These are phyloP conservation scores for Chlorencoelia australis DNA, from an alignment of 2,329 filamentous ascomycete genomes.

Conservation along the genomic window DNA sequence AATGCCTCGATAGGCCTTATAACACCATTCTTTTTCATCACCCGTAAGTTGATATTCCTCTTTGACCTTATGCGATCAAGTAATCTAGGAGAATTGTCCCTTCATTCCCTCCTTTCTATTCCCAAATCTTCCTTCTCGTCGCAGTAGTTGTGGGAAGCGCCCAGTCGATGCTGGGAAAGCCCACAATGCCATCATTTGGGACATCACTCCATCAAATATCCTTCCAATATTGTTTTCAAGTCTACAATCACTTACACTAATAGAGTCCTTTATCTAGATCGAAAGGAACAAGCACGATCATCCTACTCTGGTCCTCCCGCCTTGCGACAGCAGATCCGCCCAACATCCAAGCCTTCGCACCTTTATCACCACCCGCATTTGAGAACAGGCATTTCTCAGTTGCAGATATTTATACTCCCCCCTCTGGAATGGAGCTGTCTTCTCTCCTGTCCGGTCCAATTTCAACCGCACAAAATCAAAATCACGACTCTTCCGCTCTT, in stretches of 20 bases:
- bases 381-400: slow-evolving; percentile 10
- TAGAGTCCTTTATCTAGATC: slow-evolving; percentile 11
- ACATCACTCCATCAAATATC: slow-evolving; percentile 19
- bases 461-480: slow-evolving; percentile 20
- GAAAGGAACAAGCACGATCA: slow-evolving; percentile 13
- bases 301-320: slow-evolving; percentile 15
- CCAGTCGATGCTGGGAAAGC: slow-evolving; percentile 11
- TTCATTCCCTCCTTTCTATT: slow-evolving; percentile 7
- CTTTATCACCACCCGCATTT: not conserved
- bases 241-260: slow-evolving; percentile 17
- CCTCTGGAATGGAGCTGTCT: slow-evolving; percentile 16
- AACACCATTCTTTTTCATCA: slow-evolving; percentile 22
- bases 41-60: slow-evolving; percentile 24
- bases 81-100: slow-evolving; percentile 11
- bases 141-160: slow-evolving; percentile 19
- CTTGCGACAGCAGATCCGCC: slow-evolving; percentile 21
- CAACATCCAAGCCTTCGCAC: slow-evolving; percentile 9
- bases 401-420: slow-evolving; percentile 2
- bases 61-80: slow-evolving; percentile 26
- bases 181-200: slow-evolving; percentile 22
- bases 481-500: slow-evolving; percentile 14
- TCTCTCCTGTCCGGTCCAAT: slow-evolving; percentile 16
- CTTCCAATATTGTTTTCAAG: slow-evolving; percentile 12
- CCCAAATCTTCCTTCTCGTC: slow-evolving; percentile 11
- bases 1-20: slow-evolving; percentile 27